Evolutionary conservation across 2,329 filamentous ascomycete species (phyloP).

Genomic region (Aspergillus melleus): DNA sequence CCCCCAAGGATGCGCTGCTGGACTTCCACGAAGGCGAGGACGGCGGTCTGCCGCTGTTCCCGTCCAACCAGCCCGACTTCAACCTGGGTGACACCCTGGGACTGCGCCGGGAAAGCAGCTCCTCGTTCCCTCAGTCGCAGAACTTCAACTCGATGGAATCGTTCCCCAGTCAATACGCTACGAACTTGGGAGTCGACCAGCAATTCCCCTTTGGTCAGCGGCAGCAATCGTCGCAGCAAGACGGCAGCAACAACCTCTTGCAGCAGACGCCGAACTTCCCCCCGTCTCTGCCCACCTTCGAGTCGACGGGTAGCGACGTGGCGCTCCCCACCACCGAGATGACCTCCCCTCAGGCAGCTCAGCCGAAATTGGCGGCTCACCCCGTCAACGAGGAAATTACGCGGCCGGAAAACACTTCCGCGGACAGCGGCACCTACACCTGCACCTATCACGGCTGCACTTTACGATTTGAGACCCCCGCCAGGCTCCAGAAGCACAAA

Average conservation of each 20-base stretch:
- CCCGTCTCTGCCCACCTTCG: conserved; percentile 60
- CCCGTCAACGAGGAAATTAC: conserved; percentile 37
- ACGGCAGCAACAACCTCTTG: conserved; percentile 26
- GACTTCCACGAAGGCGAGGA: conserved; percentile 77
- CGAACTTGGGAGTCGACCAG: conserved; percentile 49
- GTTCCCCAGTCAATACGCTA: conserved; percentile 41
- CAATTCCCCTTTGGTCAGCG: conserved; percentile 49
- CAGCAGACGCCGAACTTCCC: conserved; percentile 58
- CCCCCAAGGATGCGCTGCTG: conserved; percentile 85
- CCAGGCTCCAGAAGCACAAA: conserved; percentile 91
- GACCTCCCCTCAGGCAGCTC: conserved; percentile 33
- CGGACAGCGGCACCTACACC: conserved; percentile 87
- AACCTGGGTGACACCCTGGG: conserved; percentile 44
- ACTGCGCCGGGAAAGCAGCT: conserved; percentile 38
- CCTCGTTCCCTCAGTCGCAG: conserved; percentile 35
- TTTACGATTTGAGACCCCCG: conserved; percentile 82
- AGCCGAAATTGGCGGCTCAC: conserved; percentile 34
- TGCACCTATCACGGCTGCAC: conserved; percentile 94
- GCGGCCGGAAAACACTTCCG: conserved; percentile 64
- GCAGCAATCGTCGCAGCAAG: conserved; percentile 30
- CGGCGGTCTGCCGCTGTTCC: conserved; percentile 66
- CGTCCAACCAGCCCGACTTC: conserved; percentile 57
- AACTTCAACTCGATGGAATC: conserved; percentile 45
- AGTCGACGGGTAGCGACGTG: conserved; percentile 59
- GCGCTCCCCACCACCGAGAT: conserved; percentile 30